These are phyloP conservation scores for Pugionium dolabratum DNA, from an alignment of 345 rosid genomes.

Conservation along the genomic window DNA sequence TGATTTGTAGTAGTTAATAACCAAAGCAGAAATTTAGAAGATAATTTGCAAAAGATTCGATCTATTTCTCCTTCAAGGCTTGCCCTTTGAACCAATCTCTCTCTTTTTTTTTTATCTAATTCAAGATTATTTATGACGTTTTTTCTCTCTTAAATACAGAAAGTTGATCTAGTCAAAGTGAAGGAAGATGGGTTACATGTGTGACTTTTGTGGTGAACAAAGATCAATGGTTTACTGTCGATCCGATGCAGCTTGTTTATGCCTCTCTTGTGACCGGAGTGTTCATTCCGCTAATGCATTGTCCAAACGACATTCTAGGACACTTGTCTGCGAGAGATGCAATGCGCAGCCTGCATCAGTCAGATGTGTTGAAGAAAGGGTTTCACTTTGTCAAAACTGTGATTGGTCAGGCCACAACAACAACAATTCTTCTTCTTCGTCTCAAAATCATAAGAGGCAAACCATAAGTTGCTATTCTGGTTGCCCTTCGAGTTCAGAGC, in stretches of 20 bases:
- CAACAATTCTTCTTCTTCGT: constrained; percentile 41
- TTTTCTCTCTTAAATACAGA: background rate
- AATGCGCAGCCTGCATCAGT: constrained; percentile 78
- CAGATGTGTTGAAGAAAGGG: constrained; percentile 75
- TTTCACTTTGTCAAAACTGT: constrained; percentile 96
- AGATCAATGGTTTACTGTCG: constrained; percentile 92
- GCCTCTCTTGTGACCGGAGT: constrained; percentile 90
- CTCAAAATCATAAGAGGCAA: constrained; percentile 71
- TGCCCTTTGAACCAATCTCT: constrained; percentile 1
- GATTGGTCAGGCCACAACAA: constrained; percentile 75
- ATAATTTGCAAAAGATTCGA: background rate
- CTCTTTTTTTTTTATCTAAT: background rate
- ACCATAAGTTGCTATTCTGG: constrained; percentile 81
- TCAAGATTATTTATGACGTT: background rate
- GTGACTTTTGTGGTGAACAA: constrained; percentile 94
- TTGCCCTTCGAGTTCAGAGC: constrained; percentile 87
- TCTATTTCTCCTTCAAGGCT: constrained; percentile 19
- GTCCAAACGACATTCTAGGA: constrained; percentile 86
- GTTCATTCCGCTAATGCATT: constrained; percentile 95
- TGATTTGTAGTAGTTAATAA: background rate
- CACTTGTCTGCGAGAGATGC: constrained; percentile 87
- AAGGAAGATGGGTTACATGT: constrained; percentile 72
- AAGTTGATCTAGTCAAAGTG: constrained; percentile 23
- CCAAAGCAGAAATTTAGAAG: background rate
- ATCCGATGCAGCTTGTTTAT: constrained; percentile 91